A percentile compares a stretch with the other conserved stretches of the same genome.
Evolutionary conservation across 2,329 filamentous ascomycete genomes (phyloP).

Genomic region (Elsinoe necatrix): DNA sequence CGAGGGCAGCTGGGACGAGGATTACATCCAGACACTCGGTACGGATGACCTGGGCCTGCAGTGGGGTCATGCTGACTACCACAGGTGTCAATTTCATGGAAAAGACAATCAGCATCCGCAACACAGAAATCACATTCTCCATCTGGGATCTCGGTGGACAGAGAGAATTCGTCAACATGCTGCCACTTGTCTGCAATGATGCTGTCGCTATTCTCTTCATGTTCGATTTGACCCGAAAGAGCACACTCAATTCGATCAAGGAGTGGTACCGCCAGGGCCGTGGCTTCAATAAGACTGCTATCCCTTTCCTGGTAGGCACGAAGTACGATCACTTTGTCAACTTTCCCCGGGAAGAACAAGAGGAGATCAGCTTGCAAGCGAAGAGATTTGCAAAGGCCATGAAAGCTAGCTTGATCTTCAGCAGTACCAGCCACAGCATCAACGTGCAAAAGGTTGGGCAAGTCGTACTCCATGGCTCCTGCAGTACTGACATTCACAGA

Average conservation of each 20-base stretch:
- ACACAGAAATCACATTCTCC: constrained; percentile 98
- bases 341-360: constrained; percentile 92
- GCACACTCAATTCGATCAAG: constrained; percentile 97
- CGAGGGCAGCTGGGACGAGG: constrained; percentile 98
- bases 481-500: constrained; percentile 46
- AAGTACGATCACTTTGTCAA: constrained; percentile 99
- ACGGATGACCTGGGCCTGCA: constrained; percentile 23
- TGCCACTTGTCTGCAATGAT: constrained; percentile 98
- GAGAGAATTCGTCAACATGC: constrained; percentile 98
- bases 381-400: constrained; percentile 96
- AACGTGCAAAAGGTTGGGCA: constrained; percentile 86
- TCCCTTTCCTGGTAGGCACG: constrained; percentile 91
- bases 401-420: constrained; percentile 96
- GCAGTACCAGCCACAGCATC: constrained; percentile 97
- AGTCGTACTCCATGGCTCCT: not conserved
- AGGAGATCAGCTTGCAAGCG: constrained; percentile 96
- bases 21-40: constrained; percentile 97
- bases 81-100: constrained; percentile 98
- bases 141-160: constrained; percentile 99
- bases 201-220: constrained; percentile 98
- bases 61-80: constrained; percentile 19
- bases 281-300: constrained; percentile 99
- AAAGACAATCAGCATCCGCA: constrained; percentile 98
- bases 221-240: constrained; percentile 97
- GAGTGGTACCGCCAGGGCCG: constrained; percentile 98